These are phyloP conservation scores for Coix lacrymajobi DNA, from an alignment of 176 grass and related monocot species.

Conservation along the genomic window DNA sequence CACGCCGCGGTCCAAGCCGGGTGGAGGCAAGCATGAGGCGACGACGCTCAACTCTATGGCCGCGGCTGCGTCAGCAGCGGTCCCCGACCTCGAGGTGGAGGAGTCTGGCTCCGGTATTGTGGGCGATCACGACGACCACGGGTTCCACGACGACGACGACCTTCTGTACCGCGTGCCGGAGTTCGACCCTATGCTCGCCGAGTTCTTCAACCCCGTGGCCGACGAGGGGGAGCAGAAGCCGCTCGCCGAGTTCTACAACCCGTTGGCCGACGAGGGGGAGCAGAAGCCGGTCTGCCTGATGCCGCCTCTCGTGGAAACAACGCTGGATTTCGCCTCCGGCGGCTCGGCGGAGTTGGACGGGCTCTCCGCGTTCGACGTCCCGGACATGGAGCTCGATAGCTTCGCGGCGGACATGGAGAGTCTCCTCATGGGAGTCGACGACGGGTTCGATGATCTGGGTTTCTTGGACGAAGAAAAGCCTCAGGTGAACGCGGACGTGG, in stretches of 20 bases:
- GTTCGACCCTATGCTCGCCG: conserved; percentile 66
- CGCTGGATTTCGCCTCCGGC: conserved; percentile 17
- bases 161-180: conserved; percentile 72
- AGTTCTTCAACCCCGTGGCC: conserved; percentile 45
- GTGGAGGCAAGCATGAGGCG: conserved; percentile 21
- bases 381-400: conserved; percentile 74
- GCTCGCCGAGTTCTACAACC: conserved; percentile 64
- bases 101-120: conserved; percentile 22
- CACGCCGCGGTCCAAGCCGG: conserved; percentile 66
- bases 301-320: neutral
- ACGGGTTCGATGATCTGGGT: conserved; percentile 47
- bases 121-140: conserved; percentile 8
- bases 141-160: conserved; percentile 41
- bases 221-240: conserved; percentile 33
- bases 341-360: conserved; percentile 1
- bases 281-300: conserved; percentile 26
- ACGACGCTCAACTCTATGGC: neutral
- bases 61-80: conserved; percentile 10
- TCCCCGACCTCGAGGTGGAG: conserved; percentile 61
- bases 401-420: conserved; percentile 90
- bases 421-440: conserved; percentile 59
- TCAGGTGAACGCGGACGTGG: conserved; percentile 30
- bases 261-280: conserved; percentile 24
- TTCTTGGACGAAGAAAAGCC: conserved; percentile 42
- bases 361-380: conserved; percentile 47